Conservation (phyloP, 495 filamentous ascomycete genomes). For the Lasiosphaeris hirsuta region DNA sequence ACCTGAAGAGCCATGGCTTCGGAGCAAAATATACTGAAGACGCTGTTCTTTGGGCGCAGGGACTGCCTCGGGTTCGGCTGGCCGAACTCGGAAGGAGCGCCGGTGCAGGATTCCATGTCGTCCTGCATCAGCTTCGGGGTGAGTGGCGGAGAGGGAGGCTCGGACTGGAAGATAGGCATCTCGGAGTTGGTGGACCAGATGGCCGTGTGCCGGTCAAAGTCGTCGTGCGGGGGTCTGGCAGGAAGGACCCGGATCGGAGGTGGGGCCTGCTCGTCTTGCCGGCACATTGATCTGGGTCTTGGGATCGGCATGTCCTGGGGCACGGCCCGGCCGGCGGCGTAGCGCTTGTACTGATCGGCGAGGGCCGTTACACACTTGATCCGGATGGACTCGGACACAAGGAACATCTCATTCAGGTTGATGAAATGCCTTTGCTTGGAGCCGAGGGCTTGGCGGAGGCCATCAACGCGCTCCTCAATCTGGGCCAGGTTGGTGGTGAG, state of each 20-base stretch:
- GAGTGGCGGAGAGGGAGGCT: conserved; percentile 37
- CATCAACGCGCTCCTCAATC: conserved; percentile 26
- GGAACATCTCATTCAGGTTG: conserved; percentile 28
- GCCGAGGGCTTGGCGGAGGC: conserved; percentile 17
- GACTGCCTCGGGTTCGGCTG: conserved; percentile 1
- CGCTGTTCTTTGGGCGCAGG: conserved; percentile 34
- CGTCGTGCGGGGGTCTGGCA: conserved; percentile 2
- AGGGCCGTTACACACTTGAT: conserved; percentile 29
- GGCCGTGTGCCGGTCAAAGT: conserved; percentile 16
- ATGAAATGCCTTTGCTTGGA: conserved; percentile 21
- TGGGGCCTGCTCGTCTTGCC: conserved; percentile 3
- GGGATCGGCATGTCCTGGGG: conserved; percentile 30
- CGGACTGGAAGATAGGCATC: conserved; percentile 25
- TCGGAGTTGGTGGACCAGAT: conserved; percentile 16
- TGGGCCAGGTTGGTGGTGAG: conserved; percentile 24
- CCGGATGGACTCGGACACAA: conserved; percentile 33
- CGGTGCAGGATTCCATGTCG: conserved; percentile 23
- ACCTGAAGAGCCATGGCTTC: conserved; percentile 38
- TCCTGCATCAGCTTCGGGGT: conserved; percentile 32
- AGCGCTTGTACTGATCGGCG: conserved; percentile 34
- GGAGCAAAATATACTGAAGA: conserved; percentile 39
- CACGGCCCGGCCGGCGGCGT: conserved; percentile 34
- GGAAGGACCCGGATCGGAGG: conserved; percentile 2
- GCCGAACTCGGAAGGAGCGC: conserved; percentile 10
- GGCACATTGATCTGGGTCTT: conserved; percentile 16